Percentiles rank a stretch among this genome's conserved stretches.
Conservation (phyloP, 2,329 filamentous ascomycete genomes). For the Davidsoniella virescens region DNA sequence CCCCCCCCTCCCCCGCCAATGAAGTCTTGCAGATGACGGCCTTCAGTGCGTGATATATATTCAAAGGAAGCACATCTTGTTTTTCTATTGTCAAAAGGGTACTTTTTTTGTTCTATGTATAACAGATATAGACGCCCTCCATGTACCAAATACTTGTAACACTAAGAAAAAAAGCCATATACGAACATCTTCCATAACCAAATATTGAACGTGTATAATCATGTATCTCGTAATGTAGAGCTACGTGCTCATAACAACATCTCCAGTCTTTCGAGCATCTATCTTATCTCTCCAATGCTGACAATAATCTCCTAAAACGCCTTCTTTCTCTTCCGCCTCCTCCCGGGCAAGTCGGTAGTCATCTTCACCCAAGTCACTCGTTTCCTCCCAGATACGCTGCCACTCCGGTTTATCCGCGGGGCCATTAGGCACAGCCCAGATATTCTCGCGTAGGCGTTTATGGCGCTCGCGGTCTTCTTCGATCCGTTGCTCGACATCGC, state of each 20-base stretch:
- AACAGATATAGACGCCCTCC: too few species aligned
- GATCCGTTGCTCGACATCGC: conserved; percentile 86
- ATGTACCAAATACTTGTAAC: too few species aligned
- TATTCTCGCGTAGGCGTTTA: conserved; percentile 77
- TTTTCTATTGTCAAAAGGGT: background rate
- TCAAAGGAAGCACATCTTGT: background rate
- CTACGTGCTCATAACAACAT: background rate
- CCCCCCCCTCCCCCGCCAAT: too few species aligned
- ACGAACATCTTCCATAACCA: too few species aligned
- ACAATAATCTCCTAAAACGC: conserved; percentile 15
- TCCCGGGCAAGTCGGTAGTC: conserved; percentile 64
- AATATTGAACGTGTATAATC: too few species aligned
- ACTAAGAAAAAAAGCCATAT: too few species aligned
- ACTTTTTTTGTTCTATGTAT: background rate
- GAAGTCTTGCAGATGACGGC: background rate
- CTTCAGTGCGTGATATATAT: conserved; percentile 3
- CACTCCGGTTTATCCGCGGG: conserved; percentile 49
- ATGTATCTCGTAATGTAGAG: too few species aligned
- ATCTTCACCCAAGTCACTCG: conserved; percentile 73
- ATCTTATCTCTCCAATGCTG: conserved; percentile 11
- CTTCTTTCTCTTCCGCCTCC: conserved; percentile 39
- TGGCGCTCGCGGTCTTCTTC: conserved; percentile 94
- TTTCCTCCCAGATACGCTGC: conserved; percentile 71
- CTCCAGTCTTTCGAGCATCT: background rate
- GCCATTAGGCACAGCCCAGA: conserved; percentile 68